Conservation (phyloP, 495 filamentous ascomycete genomes). For the Penicillium maclennaniae region DNA sequence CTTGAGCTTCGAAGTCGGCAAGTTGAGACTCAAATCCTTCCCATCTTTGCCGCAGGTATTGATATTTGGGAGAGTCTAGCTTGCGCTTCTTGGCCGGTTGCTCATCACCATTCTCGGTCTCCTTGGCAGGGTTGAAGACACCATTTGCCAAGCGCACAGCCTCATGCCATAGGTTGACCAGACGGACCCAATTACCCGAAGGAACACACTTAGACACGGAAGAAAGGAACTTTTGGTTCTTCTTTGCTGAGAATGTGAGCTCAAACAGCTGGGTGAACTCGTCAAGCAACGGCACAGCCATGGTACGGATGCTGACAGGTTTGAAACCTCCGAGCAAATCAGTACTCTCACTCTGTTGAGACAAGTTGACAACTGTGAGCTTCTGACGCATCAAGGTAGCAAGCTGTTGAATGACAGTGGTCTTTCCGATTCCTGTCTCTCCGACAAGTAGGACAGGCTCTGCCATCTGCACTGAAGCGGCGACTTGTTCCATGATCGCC, state of each 20-base stretch:
- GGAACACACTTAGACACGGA: slow-evolving; percentile 73
- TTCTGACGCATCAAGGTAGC: slow-evolving; percentile 76
- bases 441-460: slow-evolving; percentile 93
- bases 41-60: slow-evolving; percentile 72
- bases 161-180: slow-evolving; percentile 83
- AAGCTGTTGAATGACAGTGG: slow-evolving; percentile 88
- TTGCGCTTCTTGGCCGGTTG: slow-evolving; percentile 80
- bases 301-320: slow-evolving; percentile 81
- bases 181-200: slow-evolving; percentile 77
- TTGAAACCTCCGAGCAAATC: slow-evolving; percentile 96
- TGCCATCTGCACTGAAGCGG: slow-evolving; percentile 70
- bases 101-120: slow-evolving; percentile 42
- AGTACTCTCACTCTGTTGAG: slow-evolving; percentile 92
- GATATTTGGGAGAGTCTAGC: slow-evolving; percentile 63
- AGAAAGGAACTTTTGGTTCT: slow-evolving; percentile 81
- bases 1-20: slow-evolving; percentile 75
- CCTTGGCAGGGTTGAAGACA: slow-evolving; percentile 50
- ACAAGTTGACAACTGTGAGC: slow-evolving; percentile 87
- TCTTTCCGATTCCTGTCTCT: slow-evolving; percentile 98
- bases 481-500: slow-evolving; percentile 72
- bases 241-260: slow-evolving; percentile 75
- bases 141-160: slow-evolving; percentile 78
- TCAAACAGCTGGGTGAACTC: slow-evolving; percentile 88
- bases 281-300: slow-evolving; percentile 87
- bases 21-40: slow-evolving; percentile 70